A percentile compares a stretch with the other conserved stretches of the same genome.
Conservation (phyloP, 495 filamentous ascomycete genomes). For the Hyaloscypha hepaticicola region DNA sequence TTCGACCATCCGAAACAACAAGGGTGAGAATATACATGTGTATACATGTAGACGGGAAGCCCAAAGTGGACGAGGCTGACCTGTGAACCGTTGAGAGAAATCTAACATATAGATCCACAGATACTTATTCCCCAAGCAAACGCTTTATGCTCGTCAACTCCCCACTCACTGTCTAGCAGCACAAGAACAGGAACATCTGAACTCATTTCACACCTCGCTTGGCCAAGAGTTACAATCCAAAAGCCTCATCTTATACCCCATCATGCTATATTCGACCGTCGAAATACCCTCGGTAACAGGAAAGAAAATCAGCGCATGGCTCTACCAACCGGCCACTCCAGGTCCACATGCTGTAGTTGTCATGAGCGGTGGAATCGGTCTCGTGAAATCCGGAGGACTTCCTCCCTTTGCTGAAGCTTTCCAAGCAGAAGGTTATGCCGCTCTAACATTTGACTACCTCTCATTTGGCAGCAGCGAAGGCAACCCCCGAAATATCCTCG, state of each 20-base stretch:
- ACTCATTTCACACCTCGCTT: background rate
- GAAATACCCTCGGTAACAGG: background rate
- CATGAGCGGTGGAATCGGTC: background rate
- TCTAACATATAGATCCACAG: no score
- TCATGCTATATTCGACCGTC: background rate
- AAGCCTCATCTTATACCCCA: no score
- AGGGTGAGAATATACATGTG: no score
- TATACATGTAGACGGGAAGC: no score
- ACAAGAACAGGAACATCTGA: no score
- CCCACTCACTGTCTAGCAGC: no score
- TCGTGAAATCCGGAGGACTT: background rate
- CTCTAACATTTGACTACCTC: background rate
- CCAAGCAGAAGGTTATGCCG: background rate
- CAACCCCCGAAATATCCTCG: background rate
- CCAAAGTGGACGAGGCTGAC: no score
- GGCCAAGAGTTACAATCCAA: background rate
- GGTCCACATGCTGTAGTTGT: background rate
- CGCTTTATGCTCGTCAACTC: no score
- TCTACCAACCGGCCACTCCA: background rate
- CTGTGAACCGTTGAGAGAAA: no score
- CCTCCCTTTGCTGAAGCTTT: background rate
- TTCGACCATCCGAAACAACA: background rate
- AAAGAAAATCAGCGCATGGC: background rate
- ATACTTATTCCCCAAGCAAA: no score
- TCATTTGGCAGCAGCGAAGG: background rate